These are phyloP conservation scores for Sugiyamaella americana DNA, from an alignment of 805 yeast species.

Conservation along the genomic window DNA sequence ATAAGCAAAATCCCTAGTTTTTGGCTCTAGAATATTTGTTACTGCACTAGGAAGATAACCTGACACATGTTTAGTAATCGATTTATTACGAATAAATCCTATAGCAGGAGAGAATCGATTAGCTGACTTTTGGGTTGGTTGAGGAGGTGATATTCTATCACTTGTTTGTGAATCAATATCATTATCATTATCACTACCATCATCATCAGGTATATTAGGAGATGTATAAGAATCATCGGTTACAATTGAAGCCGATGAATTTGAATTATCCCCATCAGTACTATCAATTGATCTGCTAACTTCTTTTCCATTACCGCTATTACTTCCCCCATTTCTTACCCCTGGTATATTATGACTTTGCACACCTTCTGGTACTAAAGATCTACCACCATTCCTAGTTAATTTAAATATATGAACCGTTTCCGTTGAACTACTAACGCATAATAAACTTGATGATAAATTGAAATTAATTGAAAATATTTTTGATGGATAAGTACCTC, in stretches of 20 bases:
- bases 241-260: conserved; percentile 1
- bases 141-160: neutral
- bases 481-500: conserved; percentile 81
- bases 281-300: neutral
- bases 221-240: neutral
- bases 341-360: neutral
- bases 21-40: conserved; percentile 77
- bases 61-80: conserved; percentile 42
- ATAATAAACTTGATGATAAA: conserved; percentile 57
- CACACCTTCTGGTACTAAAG: neutral
- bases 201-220: conserved; percentile 12
- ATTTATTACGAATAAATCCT: conserved; percentile 6
- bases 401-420: conserved; percentile 89
- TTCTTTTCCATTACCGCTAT: neutral
- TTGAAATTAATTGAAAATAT: conserved; percentile 75
- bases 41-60: conserved; percentile 79
- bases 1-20: conserved; percentile 81
- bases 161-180: neutral
- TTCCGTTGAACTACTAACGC: conserved; percentile 84
- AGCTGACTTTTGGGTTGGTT: neutral
- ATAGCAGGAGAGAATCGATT: neutral
- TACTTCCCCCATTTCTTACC: neutral
- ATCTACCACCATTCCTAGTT: conserved; percentile 28
- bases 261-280: neutral
- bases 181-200: conserved; percentile 4